phyloP scores from a whole-genome alignment of 1,284 basidiomycete genomes.

The Austroboletus novae-zelandiae region DNA sequence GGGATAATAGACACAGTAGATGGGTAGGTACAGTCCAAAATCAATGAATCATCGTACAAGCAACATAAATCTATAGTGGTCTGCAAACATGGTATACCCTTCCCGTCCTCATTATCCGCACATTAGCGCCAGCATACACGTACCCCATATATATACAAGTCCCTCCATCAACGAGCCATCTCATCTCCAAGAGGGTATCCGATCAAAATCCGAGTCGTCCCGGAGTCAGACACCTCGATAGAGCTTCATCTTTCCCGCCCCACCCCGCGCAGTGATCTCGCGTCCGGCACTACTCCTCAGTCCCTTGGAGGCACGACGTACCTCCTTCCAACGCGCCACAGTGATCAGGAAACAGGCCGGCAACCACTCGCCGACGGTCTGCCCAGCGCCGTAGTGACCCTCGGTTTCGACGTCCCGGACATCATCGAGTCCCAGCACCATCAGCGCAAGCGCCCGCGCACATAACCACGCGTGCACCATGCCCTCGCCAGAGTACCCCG shows the following conservation, averaged over 20 bases:
- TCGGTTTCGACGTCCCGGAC: conserved; percentile 27
- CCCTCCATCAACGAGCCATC: too few relatives aligned
- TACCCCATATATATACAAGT: too few relatives aligned
- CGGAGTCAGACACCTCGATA: conserved; percentile 14
- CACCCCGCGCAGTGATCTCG: conserved; percentile 12
- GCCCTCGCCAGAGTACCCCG: conserved; percentile 64
- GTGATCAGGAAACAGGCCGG: conserved; percentile 52
- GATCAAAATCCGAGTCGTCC: not conserved
- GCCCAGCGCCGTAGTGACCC: conserved; percentile 21
- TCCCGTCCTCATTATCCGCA: too few relatives aligned
- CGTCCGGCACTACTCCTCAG: not conserved
- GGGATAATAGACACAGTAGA: not conserved
- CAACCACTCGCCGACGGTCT: conserved; percentile 41
- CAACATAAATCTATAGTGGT: too few relatives aligned
- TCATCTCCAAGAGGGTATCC: not conserved
- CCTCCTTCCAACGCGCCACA: conserved; percentile 43
- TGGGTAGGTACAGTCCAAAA: too few relatives aligned
- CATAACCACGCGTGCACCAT: conserved; percentile 68
- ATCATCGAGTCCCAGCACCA: conserved; percentile 44
- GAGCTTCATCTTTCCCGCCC: conserved; percentile 29
- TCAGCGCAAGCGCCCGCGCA: conserved; percentile 53
- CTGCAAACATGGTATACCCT: too few relatives aligned
- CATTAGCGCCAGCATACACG: too few relatives aligned
- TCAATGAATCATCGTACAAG: too few relatives aligned
- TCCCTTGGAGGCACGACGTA: conserved; percentile 1